These are phyloP conservation scores for Tolypocladium ovalisporum DNA, from an alignment of 2,329 filamentous ascomycete species.

Conservation along the genomic window DNA sequence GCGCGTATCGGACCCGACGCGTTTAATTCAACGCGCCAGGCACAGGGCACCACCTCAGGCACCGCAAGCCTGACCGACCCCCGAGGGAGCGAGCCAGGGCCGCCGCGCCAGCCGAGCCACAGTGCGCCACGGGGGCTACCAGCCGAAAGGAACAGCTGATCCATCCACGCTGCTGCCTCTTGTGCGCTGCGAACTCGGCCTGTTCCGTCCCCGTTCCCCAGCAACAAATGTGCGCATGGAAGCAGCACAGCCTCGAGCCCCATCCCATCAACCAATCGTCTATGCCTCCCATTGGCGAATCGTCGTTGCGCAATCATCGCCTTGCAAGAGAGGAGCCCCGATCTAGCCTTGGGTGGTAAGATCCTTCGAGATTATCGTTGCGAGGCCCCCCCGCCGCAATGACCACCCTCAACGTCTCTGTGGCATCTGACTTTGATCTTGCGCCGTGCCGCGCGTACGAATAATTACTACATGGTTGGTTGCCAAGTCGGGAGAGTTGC, in stretches of 20 bases:
- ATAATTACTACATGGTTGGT: no score
- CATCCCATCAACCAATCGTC: neutral
- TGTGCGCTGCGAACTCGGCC: no score
- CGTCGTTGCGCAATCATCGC: neutral
- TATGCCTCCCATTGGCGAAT: neutral
- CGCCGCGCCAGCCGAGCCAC: no score
- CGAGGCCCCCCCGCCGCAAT: neutral
- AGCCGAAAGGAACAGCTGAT: no score
- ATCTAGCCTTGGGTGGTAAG: neutral
- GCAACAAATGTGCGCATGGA: neutral
- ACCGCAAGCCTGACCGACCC: no score
- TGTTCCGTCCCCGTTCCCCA: no score
- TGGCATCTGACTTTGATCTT: neutral
- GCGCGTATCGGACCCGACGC: slow-evolving; percentile 6
- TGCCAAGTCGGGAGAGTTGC: neutral
- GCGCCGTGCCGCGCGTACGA: neutral
- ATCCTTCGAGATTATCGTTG: neutral
- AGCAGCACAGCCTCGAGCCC: neutral
- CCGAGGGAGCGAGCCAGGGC: no score
- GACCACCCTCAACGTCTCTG: neutral
- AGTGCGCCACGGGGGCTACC: no score
- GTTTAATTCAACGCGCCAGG: neutral
- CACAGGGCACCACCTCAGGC: neutral
- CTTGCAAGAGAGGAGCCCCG: neutral
- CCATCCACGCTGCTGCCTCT: no score